These are phyloP conservation scores for Emergomyces orientalis DNA, from an alignment of 2,329 filamentous ascomycete genomes.

Conservation along the genomic window DNA sequence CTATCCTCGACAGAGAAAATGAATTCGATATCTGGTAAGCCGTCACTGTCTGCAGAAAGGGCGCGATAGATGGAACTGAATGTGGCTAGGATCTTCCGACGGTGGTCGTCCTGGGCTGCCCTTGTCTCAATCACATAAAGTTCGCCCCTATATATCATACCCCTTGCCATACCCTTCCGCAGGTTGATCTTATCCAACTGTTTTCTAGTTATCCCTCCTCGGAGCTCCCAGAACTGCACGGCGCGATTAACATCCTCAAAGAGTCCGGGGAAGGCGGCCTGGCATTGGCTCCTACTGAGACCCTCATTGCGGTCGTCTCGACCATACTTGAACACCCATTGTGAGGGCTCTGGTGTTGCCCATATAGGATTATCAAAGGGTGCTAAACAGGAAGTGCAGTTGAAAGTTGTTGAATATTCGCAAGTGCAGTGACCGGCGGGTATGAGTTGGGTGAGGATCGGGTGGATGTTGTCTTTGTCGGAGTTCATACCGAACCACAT, in stretches of 20 bases:
- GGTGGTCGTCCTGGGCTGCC: constrained; percentile 29
- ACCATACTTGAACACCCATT: constrained; percentile 26
- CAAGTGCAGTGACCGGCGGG: constrained; percentile 34
- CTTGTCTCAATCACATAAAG: constrained; percentile 26
- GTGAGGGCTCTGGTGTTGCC: constrained; percentile 12
- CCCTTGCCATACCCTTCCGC: constrained; percentile 27
- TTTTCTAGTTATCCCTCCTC: constrained; percentile 20
- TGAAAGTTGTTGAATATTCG: constrained; percentile 30
- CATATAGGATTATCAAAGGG: constrained; percentile 7
- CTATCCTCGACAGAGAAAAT: constrained; percentile 37
- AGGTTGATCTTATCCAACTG: constrained; percentile 25
- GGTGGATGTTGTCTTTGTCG: constrained; percentile 29
- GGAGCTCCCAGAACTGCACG: constrained; percentile 22
- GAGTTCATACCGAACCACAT: constrained; percentile 28
- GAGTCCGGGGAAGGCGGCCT: constrained; percentile 28
- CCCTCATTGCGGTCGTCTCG: constrained; percentile 27
- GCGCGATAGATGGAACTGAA: constrained; percentile 43
- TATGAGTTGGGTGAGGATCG: constrained; percentile 31
- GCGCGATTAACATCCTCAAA: constrained; percentile 30
- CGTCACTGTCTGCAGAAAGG: constrained; percentile 35
- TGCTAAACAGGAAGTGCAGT: constrained; percentile 29
- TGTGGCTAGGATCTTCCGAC: constrained; percentile 33
- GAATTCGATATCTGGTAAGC: constrained; percentile 32
- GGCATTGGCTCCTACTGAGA: constrained; percentile 24
- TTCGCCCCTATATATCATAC: constrained; percentile 26